Conservation (phyloP, 179 eudicot species). For the Silene noctiflora region DNA sequence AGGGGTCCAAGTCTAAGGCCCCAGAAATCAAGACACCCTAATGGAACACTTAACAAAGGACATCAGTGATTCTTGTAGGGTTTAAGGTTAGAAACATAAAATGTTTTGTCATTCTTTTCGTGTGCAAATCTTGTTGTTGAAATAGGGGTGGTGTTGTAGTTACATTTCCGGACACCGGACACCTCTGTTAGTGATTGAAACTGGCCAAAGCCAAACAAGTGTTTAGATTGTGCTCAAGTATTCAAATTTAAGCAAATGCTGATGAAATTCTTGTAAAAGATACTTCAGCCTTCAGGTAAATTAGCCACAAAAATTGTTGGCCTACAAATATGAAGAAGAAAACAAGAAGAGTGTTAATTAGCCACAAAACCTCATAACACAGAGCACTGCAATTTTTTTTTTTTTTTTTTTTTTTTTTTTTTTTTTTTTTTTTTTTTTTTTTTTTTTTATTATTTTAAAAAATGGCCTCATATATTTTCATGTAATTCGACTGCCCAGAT, state of each 20-base stretch:
- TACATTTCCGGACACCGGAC: constrained; percentile 8
- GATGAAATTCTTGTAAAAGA: neutral
- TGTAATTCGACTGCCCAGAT: too few relatives aligned
- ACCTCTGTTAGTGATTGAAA: constrained; percentile 11
- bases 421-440: too few relatives aligned
- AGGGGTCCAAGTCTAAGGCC: constrained; percentile 34
- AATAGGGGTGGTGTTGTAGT: constrained; percentile 25
- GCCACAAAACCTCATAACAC: too few relatives aligned
- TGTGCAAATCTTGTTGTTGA: constrained; percentile 3
- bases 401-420: too few relatives aligned
- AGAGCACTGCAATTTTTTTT: too few relatives aligned
- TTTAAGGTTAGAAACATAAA: constrained; percentile 23
- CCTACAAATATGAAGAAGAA: too few relatives aligned
- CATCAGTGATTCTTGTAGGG: constrained; percentile 27
- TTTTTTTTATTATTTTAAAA: too few relatives aligned
- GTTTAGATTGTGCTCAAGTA: neutral
- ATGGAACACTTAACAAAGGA: neutral
- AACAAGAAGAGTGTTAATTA: too few relatives aligned
- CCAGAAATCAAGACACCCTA: constrained; percentile 30
- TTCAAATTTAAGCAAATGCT: neutral
- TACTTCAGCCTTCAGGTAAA: neutral
- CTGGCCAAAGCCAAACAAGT: constrained; percentile 12
- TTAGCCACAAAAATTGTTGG: neutral
- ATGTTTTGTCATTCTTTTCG: constrained; percentile 24
- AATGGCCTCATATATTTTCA: too few relatives aligned